Evolutionary conservation across 2,329 filamentous ascomycete species (phyloP).

Genomic region (Exophiala sp.): DNA sequence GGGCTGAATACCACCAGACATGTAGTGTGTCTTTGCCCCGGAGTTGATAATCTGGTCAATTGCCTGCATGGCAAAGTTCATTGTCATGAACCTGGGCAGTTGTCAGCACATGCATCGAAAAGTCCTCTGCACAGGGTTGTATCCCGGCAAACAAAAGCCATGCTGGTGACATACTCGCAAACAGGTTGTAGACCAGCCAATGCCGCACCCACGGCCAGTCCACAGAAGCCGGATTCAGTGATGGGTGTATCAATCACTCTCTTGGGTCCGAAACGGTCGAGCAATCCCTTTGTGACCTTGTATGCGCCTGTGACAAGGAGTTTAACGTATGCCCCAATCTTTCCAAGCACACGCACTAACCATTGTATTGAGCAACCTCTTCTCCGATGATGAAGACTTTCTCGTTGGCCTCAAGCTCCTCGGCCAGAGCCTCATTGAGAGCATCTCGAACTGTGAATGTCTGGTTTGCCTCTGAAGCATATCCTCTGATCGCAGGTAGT

Average conservation of each 20-base stretch:
- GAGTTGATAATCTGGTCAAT: slow-evolving; percentile 99
- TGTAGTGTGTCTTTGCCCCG: slow-evolving; percentile 97
- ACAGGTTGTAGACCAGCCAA: slow-evolving; percentile 90
- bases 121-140: background rate
- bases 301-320: slow-evolving; percentile 45
- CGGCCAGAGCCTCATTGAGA: slow-evolving; percentile 92
- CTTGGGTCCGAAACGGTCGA: slow-evolving; percentile 96
- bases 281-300: slow-evolving; percentile 96
- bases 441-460: slow-evolving; percentile 97
- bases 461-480: slow-evolving; percentile 62
- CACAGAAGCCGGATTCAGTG: slow-evolving; percentile 91
- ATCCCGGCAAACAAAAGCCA: background rate
- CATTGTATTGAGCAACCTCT: slow-evolving; percentile 99
- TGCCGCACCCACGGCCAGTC: slow-evolving; percentile 89
- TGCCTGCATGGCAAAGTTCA: slow-evolving; percentile 99
- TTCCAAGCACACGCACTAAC: slow-evolving; percentile 52
- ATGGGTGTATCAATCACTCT: slow-evolving; percentile 97
- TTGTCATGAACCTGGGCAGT: slow-evolving; percentile 90
- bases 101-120: background rate
- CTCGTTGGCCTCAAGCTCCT: slow-evolving; percentile 89
- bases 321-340: slow-evolving; percentile 3
- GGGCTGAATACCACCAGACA: slow-evolving; percentile 98
- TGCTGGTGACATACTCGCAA: slow-evolving; percentile 54
- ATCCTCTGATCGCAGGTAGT: slow-evolving; percentile 46
- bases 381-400: slow-evolving; percentile 96